Evolutionary conservation across 257 asterid species (phyloP).

Genomic region (Hygrophila difformis): DNA sequence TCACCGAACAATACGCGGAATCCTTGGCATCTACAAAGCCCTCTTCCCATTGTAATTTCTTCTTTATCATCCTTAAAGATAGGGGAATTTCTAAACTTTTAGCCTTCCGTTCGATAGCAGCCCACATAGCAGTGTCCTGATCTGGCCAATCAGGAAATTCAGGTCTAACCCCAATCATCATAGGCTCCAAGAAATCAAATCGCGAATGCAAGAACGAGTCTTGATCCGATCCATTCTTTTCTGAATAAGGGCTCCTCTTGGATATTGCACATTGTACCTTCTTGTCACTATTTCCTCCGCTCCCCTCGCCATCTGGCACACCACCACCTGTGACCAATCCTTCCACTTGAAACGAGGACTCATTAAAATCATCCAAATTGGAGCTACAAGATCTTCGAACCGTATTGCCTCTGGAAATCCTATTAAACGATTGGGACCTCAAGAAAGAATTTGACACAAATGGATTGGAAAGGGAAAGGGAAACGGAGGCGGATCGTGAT

Average conservation of each 20-base stretch:
- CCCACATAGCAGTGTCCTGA: conserved; percentile 40
- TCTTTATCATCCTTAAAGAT: conserved; percentile 75
- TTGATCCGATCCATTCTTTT: conserved; percentile 9
- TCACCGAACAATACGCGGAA: conserved; percentile 35
- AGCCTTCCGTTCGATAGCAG: conserved; percentile 57
- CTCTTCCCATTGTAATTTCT: conserved; percentile 41
- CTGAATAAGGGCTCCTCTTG: conserved; percentile 17
- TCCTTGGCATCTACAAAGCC: conserved; percentile 23
- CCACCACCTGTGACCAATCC: conserved; percentile 18
- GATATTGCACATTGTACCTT: conserved; percentile 24
- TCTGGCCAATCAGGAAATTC: conserved; percentile 73
- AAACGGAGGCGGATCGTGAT: conserved; percentile 12
- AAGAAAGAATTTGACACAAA: conserved; percentile 19
- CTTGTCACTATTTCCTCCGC: conserved; percentile 11
- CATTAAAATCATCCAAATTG: conserved; percentile 28
- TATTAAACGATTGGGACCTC: conserved; percentile 22
- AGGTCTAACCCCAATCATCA: conserved; percentile 64
- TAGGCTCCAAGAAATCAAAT: conserved; percentile 69
- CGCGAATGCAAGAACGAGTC: conserved; percentile 34
- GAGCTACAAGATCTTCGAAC: conserved; percentile 33
- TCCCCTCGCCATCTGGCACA: conserved; percentile 13
- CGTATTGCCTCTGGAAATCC: conserved; percentile 15
- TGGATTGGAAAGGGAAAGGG: conserved; percentile 22
- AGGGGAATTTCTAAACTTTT: conserved; percentile 63
- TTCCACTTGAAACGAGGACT: conserved; percentile 12